A percentile compares a stretch with the other conserved stretches of the same genome.
Evolutionary conservation across 2,329 filamentous ascomycete genomes (phyloP).

Genomic region (Diaporthe ampelina): DNA sequence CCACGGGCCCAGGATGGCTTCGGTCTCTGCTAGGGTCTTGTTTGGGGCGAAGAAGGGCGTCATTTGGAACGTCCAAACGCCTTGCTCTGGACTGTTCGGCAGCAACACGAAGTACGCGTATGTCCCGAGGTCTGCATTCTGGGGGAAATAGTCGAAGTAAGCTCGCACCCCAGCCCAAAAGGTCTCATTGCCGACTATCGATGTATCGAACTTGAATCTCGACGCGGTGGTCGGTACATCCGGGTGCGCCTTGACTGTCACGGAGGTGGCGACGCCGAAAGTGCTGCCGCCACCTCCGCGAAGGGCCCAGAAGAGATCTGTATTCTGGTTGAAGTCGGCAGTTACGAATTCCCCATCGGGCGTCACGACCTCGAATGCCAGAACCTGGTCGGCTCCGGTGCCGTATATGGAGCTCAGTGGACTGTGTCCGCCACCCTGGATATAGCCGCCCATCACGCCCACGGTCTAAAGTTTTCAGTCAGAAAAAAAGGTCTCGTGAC

Average conservation of each 20-base stretch:
- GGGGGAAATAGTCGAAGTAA: slow-evolving; percentile 15
- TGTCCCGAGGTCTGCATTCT: slow-evolving; percentile 42
- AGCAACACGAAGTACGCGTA: slow-evolving; percentile 16
- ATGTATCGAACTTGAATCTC: slow-evolving; percentile 34
- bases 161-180: slow-evolving; percentile 27
- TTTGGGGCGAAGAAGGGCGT: slow-evolving; percentile 26
- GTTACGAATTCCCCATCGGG: slow-evolving; percentile 60
- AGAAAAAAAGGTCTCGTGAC: accelerated
- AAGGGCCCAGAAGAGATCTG: slow-evolving; percentile 71
- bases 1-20: slow-evolving; percentile 16
- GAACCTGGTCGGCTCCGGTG: slow-evolving; percentile 64
- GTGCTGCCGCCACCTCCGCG: slow-evolving; percentile 61
- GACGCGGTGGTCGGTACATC: slow-evolving; percentile 8
- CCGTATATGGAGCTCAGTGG: slow-evolving; percentile 61
- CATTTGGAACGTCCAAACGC: slow-evolving; percentile 15
- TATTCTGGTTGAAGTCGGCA: slow-evolving; percentile 60
- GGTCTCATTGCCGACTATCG: slow-evolving; percentile 27
- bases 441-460: slow-evolving; percentile 63
- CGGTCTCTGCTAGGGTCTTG: slow-evolving; percentile 15
- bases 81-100: neutral
- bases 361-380: slow-evolving; percentile 62
- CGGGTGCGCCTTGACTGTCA: slow-evolving; percentile 26
- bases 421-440: slow-evolving; percentile 65
- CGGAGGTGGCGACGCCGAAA: slow-evolving; percentile 23
- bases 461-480: slow-evolving; percentile 44